phyloP scores from a whole-genome alignment of 2,329 filamentous ascomycete genomes.

The Nigrospora oryzae region DNA sequence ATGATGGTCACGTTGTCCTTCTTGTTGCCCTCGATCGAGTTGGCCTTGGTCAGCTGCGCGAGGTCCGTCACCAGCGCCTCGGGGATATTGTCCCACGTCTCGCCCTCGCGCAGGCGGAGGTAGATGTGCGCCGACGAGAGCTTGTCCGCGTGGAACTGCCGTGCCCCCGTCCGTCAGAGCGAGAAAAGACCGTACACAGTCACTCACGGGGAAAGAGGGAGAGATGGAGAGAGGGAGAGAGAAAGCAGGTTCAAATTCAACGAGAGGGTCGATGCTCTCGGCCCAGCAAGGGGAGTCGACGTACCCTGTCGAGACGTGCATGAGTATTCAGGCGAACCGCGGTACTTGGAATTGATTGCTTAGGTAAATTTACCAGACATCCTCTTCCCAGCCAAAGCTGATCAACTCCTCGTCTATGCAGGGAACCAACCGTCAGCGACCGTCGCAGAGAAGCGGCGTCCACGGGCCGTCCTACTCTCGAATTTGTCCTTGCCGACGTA shows the following conservation, averaged over 20 bases:
- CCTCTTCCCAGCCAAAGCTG: slow-evolving; percentile 86
- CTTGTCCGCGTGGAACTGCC: slow-evolving; percentile 92
- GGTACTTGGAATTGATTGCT: not conserved
- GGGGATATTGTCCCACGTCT: slow-evolving; percentile 78
- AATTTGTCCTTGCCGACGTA: slow-evolving; percentile 99
- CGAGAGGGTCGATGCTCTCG: no score
- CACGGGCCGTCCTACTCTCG: slow-evolving; percentile 61
- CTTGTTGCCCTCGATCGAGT: slow-evolving; percentile 99
- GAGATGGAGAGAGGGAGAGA: no score
- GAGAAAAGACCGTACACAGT: not conserved
- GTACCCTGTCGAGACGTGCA: slow-evolving; percentile 18
- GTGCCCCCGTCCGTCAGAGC: not conserved
- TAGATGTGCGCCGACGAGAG: slow-evolving; percentile 96
- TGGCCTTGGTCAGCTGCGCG: slow-evolving; percentile 96
- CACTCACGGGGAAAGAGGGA: no score
- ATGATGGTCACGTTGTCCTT: slow-evolving; percentile 96
- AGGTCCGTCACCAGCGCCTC: slow-evolving; percentile 71
- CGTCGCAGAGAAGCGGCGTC: not conserved
- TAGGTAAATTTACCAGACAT: slow-evolving; percentile 65
- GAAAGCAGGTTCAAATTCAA: no score
- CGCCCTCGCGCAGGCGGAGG: slow-evolving; percentile 69
- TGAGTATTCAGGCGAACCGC: not conserved
- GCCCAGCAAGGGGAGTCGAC: no score
- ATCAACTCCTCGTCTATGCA: slow-evolving; percentile 86
- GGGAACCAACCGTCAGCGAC: not conserved